Base-by-base conservation (phyloP, 306 rosid species). In the Prunus mongolica region DNA sequence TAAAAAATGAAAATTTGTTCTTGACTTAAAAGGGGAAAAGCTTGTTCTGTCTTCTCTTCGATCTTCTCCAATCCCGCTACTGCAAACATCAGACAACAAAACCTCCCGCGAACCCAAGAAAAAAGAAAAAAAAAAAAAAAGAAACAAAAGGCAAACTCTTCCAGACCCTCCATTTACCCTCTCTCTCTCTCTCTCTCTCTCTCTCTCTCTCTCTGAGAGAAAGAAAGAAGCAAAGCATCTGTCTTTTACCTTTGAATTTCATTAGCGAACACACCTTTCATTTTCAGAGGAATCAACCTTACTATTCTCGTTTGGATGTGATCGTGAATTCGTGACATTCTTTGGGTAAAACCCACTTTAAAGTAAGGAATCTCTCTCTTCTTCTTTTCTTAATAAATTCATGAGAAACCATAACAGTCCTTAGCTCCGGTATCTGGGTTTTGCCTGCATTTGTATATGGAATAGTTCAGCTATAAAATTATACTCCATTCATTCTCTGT, bases 291-390 rank as follows among this genome's bases (percentile, higher is more conserved):
- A 81, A 78, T 76, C 75, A 28, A 32, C 54, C 14, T 24, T 64
- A 5, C 64, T 30, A 64, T 63, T 74, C 34, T 22, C 63, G 78
- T 79, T 81, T 83, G 44, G 67, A 63, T 72, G 76, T 81, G 78
- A 72, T 79, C 50, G 68, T 27, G 62, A n/a, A 6, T 60, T 24
- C 16, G 6, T 70, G 49, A 79, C 79, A 85, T 83, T 86, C n/a
- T 82, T 73, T 60, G 54, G 67, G 51, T 55, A 79, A 80, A 80
- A 65, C 84, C 91, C 69, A 78, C 30, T 71, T 83, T 41, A 69
- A 88, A 83, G 93, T 24, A 87, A 90, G 81, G 92, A 87, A 87
- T 92, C 89, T 82, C 50, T 15, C 16, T 57, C 77, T 70, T 80
- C 2, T 14, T 60, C 27, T 38, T 55, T 19, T 60, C 27, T 24